Evolutionary conservation across 306 rosid genomes (phyloP), one percentile per base, ranked within the genome.

Genomic region (Bauhinia variegata): DNA sequence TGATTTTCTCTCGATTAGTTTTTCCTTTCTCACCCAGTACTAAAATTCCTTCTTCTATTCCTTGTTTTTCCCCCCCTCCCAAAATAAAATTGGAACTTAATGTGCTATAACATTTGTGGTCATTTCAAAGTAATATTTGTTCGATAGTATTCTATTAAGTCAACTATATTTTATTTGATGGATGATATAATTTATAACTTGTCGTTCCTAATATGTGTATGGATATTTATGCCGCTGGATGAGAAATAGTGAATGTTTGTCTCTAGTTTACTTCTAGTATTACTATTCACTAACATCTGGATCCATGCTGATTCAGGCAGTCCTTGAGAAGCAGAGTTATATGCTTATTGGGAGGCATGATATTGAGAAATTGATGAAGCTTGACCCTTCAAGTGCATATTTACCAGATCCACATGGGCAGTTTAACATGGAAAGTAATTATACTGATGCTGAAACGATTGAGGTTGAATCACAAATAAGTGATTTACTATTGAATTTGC

Each of bases 311-410:
- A 68, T 80, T 60, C 88, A 95, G 99, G 96, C 97, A 52, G 99
- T 95, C 78, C 91, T 95, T 80, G 99, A 95, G 85, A 95, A 95
- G 86, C 99, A 95, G 85, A 88, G 97, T 75, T 95, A 95, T 66
- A 90, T 95, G 99, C 96, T 95, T 44, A 88, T 95, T 83, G 99
- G 99, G 79, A 88, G 99, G 79, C 86, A 90, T 68, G 99, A 95
- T 79, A 84, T 95, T 36, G 99, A 95, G 68, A 91, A 86, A 80
- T 75, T 90, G 86, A 87, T 95, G 97, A 87, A 84, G 76, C 84
- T 83, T 73, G 96, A 85, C 76, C 85, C 92, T 46, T 87, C 97
- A 36, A 88, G 88, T 83, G 79, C 85, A 56, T 88, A 75, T 78
- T 85, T 95, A 78, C 95, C 91, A 39, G 80, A 77, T 80, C 78